These are phyloP conservation scores for Nakazawaea sp. DNA, from an alignment of 805 yeast genomes.

Conservation along the genomic window DNA sequence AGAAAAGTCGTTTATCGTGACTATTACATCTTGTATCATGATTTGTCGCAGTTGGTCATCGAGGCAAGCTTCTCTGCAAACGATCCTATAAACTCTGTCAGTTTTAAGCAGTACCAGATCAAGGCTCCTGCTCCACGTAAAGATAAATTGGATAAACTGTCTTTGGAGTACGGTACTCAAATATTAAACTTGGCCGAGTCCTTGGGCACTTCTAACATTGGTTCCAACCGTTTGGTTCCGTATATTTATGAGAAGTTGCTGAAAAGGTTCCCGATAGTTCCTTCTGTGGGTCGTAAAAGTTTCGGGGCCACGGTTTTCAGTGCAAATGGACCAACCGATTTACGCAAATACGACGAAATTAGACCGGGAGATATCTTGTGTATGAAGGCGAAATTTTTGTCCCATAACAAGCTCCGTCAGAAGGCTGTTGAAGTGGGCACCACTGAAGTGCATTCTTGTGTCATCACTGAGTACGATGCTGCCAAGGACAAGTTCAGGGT, in stretches of 20 bases:
- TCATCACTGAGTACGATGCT: constrained; percentile 70
- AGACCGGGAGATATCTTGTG: constrained; percentile 82
- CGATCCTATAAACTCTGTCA: constrained; percentile 47
- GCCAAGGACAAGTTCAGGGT: constrained; percentile 67
- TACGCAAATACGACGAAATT: constrained; percentile 52
- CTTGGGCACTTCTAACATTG: constrained; percentile 23
- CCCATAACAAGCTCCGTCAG: constrained; percentile 49
- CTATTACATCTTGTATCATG: constrained; percentile 66
- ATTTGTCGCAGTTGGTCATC: constrained; percentile 60
- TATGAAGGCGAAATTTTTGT: constrained; percentile 66
- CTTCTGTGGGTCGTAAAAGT: constrained; percentile 58
- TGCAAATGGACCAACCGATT: constrained; percentile 48
- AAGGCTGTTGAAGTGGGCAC: constrained; percentile 55
- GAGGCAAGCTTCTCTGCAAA: constrained; percentile 48
- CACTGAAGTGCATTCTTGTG: constrained; percentile 43
- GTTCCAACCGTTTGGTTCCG: constrained; percentile 7
- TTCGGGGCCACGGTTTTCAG: constrained; percentile 57
- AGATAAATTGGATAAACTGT: constrained; percentile 40
- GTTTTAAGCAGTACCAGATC: constrained; percentile 23
- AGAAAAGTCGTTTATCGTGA: constrained; percentile 45
- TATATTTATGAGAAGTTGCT: constrained; percentile 9
- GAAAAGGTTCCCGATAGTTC: constrained; percentile 25
- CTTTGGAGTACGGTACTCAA: constrained; percentile 43
- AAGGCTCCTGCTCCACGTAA: constrained; percentile 37
- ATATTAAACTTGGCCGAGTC: constrained; percentile 40